phyloP scores from a whole-genome alignment of 805 yeast genomes.

The Wickerhamomyces alni region DNA sequence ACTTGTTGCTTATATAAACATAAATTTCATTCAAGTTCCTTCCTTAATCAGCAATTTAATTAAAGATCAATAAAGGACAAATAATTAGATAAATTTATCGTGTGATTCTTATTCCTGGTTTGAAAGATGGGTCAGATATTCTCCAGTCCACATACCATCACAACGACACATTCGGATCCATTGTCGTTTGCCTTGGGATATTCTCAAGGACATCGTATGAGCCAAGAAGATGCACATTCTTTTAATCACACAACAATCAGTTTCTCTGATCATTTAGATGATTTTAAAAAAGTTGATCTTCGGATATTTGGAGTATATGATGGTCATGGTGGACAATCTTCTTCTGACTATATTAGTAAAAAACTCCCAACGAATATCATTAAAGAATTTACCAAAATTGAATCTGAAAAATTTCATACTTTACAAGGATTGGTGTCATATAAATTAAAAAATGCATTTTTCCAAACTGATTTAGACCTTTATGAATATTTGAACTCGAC shows the following conservation, averaged over 20 bases:
- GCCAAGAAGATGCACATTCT: conserved; percentile 74
- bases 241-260: conserved; percentile 37
- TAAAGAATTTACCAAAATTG: conserved; percentile 4
- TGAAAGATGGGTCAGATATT: conserved; percentile 61
- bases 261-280: conserved; percentile 19
- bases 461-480: conserved; percentile 39
- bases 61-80: too few relatives aligned
- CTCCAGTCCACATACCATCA: conserved; percentile 63
- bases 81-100: too few relatives aligned
- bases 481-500: conserved; percentile 26
- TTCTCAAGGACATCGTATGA: conserved; percentile 71
- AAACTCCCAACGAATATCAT: conserved; percentile 21
- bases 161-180: conserved; percentile 29
- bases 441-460: conserved; percentile 36
- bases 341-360: conserved; percentile 47
- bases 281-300: conserved; percentile 17
- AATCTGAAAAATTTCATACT: conserved; percentile 22
- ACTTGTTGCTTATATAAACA: not conserved
- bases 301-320: conserved; percentile 69
- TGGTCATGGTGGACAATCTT: conserved; percentile 73
- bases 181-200: conserved; percentile 58
- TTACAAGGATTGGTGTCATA: conserved; percentile 30
- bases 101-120: too few relatives aligned
- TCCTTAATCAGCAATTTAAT: too few relatives aligned
- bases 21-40: not conserved